Evolutionary conservation across 148 eudicot genomes (phyloP).

Genomic region (Mesembryanthemum crystallinum): DNA sequence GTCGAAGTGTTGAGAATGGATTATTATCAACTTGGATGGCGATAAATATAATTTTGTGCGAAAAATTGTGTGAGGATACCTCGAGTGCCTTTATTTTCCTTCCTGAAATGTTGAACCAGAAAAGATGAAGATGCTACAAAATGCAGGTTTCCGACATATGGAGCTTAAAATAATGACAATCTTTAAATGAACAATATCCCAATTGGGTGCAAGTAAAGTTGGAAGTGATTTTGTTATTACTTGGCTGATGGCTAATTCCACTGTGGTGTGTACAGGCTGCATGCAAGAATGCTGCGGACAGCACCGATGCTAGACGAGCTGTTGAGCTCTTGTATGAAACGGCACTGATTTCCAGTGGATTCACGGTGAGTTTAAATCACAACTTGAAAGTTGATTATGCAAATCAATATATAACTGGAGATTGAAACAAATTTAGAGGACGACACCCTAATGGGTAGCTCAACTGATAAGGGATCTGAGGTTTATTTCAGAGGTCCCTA

Average conservation of each 20-base stretch:
- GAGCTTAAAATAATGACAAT: not conserved
- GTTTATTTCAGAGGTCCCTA: too few species aligned
- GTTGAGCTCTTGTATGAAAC: constrained; percentile 83
- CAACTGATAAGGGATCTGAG: too few species aligned
- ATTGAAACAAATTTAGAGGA: too few species aligned
- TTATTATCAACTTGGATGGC: too few species aligned
- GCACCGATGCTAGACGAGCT: constrained; percentile 71
- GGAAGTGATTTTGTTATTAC: not conserved
- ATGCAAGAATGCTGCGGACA: constrained; percentile 85
- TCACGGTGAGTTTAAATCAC: constrained; percentile 54
- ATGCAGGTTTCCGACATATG: not conserved
- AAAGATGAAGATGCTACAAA: too few species aligned
- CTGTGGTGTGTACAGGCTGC: constrained; percentile 66
- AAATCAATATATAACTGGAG: not conserved
- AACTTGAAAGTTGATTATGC: not conserved
- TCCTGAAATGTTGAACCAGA: too few species aligned
- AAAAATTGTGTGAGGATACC: too few species aligned
- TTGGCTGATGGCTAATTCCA: not conserved
- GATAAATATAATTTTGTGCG: too few species aligned
- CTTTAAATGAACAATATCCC: not conserved
- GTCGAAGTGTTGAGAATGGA: not conserved
- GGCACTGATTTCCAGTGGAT: constrained; percentile 89
- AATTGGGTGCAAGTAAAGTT: not conserved
- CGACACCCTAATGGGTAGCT: too few species aligned
- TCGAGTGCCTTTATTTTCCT: too few species aligned